These are phyloP conservation scores for Rutstroemia sydowiana DNA, from an alignment of 2,329 filamentous ascomycete species.

Conservation along the genomic window DNA sequence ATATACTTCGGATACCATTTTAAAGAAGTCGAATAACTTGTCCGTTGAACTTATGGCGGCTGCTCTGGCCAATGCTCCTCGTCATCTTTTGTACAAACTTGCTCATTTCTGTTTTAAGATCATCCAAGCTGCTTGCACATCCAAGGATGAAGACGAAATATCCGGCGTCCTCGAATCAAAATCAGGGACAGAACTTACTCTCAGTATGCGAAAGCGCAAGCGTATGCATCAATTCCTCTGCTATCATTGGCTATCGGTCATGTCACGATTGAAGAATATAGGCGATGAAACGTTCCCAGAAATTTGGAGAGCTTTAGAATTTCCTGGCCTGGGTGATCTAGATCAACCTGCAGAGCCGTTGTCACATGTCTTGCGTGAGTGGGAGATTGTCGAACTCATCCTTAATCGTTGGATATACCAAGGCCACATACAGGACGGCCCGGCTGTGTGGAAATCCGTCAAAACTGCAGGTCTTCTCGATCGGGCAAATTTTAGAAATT, in stretches of 20 bases:
- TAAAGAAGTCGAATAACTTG: background rate
- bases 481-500: background rate
- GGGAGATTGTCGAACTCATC: constrained; percentile 7
- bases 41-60: constrained; percentile 14
- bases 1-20: background rate
- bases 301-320: constrained; percentile 6
- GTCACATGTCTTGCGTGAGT: background rate
- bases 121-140: background rate
- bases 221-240: background rate
- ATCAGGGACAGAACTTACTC: too few species aligned
- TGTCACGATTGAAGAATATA: constrained; percentile 7
- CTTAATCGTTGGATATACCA: constrained; percentile 21
- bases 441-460: constrained; percentile 5
- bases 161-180: too few species aligned
- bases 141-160: background rate
- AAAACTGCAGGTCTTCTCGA: background rate
- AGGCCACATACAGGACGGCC: constrained; percentile 8
- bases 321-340: background rate
- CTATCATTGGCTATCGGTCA: constrained; percentile 17
- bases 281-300: too few species aligned
- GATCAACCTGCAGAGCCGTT: background rate
- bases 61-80: constrained; percentile 12
- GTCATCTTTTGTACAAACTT: constrained; percentile 1
- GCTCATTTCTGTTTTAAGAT: constrained; percentile 1
- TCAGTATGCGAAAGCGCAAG: background rate